Percentiles rank a stretch among this genome's conserved stretches.
phyloP scores from a whole-genome alignment of 2,329 filamentous ascomycete species.

The Penicillium capsulatum region DNA sequence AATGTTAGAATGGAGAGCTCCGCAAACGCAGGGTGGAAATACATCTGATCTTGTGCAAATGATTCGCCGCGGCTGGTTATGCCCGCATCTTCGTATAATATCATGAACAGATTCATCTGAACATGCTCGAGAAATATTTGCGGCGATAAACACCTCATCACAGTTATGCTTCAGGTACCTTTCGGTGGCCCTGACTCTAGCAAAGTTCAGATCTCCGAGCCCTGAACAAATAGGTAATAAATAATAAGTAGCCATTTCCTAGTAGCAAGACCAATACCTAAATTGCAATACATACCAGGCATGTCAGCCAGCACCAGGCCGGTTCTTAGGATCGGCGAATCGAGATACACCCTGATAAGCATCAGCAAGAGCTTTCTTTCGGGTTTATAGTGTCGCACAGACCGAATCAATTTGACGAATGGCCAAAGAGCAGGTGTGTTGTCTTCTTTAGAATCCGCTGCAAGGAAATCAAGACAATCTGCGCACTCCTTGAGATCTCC shows the following conservation, averaged over 20 bases:
- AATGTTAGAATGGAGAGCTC: neutral
- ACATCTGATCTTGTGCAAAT: constrained; percentile 22
- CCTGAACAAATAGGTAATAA: too few species aligned
- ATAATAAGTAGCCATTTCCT: too few species aligned
- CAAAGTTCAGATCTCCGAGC: constrained; percentile 21
- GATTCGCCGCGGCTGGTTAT: constrained; percentile 11
- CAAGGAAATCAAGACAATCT: constrained; percentile 14
- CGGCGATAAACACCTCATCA: constrained; percentile 22
- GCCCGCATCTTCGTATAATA: constrained; percentile 6
- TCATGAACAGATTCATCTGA: constrained; percentile 18
- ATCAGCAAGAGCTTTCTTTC: neutral
- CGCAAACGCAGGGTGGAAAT: neutral
- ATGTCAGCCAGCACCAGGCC: constrained; percentile 22
- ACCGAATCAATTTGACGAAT: constrained; percentile 23
- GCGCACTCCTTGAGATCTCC: constrained; percentile 12
- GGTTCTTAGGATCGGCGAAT: constrained; percentile 15
- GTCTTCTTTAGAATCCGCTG: constrained; percentile 2
- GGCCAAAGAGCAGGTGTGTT: constrained; percentile 17
- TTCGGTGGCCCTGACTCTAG: constrained; percentile 17
- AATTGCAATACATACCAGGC: constrained; percentile 21
- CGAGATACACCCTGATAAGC: constrained; percentile 18
- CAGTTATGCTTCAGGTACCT: constrained; percentile 20
- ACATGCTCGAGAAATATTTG: constrained; percentile 15
- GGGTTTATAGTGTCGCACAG: too few species aligned
- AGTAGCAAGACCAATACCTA: too few species aligned